These are phyloP conservation scores for Austroboletus eburneus DNA, from an alignment of 768 basidiomycete genomes.

Conservation along the genomic window DNA sequence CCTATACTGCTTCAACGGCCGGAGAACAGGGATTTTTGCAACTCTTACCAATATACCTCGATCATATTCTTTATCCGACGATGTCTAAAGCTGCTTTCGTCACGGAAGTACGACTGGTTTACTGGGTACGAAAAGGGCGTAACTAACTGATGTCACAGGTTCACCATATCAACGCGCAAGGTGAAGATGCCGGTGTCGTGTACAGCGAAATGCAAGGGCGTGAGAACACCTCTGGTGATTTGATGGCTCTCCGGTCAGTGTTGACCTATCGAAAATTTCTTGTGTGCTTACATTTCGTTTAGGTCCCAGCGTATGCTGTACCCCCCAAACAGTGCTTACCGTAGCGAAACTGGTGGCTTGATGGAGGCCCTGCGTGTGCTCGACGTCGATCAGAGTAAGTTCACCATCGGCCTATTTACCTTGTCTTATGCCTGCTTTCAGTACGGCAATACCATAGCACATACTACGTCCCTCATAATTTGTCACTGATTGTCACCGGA, in stretches of 20 bases:
- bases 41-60: slow-evolving; percentile 83
- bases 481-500: slow-evolving; percentile 85
- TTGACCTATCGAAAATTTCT: neutral
- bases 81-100: slow-evolving; percentile 82
- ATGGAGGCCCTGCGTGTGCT: slow-evolving; percentile 88
- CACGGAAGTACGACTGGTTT: slow-evolving; percentile 44
- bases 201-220: slow-evolving; percentile 97
- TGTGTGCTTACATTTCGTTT: slow-evolving; percentile 7
- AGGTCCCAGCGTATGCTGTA: slow-evolving; percentile 82
- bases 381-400: slow-evolving; percentile 81
- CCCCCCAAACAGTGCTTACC: slow-evolving; percentile 78
- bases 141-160: slow-evolving; percentile 49
- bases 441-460: slow-evolving; percentile 85
- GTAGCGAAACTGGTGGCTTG: slow-evolving; percentile 95
- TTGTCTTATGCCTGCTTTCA: slow-evolving; percentile 33
- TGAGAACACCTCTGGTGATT: slow-evolving; percentile 86
- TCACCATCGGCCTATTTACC: slow-evolving; percentile 1
- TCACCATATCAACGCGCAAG: slow-evolving; percentile 90
- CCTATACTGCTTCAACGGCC: slow-evolving; percentile 94
- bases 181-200: slow-evolving; percentile 92
- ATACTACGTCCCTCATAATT: slow-evolving; percentile 93
- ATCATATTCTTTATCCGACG: slow-evolving; percentile 96
- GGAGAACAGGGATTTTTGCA: slow-evolving; percentile 90
- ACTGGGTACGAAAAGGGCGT: neutral
- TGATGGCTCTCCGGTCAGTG: slow-evolving; percentile 80